Evolutionary conservation across 2,329 filamentous ascomycete species (phyloP), one percentile per base, ranked within the genome.

Genomic region (Phymatotrichopsis omnivora): DNA sequence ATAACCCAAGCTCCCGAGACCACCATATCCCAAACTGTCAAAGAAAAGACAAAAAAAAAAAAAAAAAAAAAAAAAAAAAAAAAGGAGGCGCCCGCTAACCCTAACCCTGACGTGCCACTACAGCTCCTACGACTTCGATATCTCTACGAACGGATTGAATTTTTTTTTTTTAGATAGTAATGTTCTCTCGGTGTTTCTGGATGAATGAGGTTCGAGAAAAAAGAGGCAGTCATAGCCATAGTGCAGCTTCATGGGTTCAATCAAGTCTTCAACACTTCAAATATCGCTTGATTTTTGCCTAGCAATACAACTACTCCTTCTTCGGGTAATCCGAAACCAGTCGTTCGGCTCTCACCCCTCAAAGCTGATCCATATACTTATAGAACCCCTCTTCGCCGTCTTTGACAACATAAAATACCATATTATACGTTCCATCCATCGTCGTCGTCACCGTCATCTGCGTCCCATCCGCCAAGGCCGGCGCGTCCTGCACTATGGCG

Each of bases 381-480:
- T 27, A 28, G 35, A 17, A 38, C 20, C 7, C 35, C 7, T 38
- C 23, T 14, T 16, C 35, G 11, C 35, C 22, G 29, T 38, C 35
- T 25, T 27, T 5, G 35, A 11, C 5, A 1, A 41, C 5, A 31
- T 41, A 41, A 32, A 41, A 41, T 24, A 41, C 3, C 38, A 41
- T 41, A 12, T 38, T 38, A 17, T 31, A 28, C 2, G 8, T 24
- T 14, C 23, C 7, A 23, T 43, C 31, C 19, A 14, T 43, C 14
- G 40, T 34, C 23, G 5, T 33, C 16, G 42, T 16, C 22, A 31
- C 24, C 17, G 42, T 22, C 23, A 37, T 6, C 17, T 29, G 23
- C 32, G 33, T 35, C 11, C 19, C 28, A 19, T 38, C 33, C 14
- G 34, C 28, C 7, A 30, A 8, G 5, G 25, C 12, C 20, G 17